Percentiles rank a stretch among this genome's conserved stretches.
Evolutionary conservation across 805 yeast species (phyloP).

Genomic region (Candida multigemmis): DNA sequence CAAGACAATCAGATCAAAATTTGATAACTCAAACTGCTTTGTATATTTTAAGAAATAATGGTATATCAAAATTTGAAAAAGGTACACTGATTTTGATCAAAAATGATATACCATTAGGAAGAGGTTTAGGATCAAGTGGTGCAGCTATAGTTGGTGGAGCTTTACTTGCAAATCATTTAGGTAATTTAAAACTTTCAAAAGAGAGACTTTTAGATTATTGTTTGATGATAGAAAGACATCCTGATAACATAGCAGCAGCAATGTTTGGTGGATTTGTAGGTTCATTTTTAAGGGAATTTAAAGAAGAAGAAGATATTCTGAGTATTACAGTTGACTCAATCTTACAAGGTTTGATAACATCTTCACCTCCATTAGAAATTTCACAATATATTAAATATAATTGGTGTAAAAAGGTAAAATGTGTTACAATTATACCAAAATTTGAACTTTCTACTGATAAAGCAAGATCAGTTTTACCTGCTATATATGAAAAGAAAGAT

Average conservation of each 20-base stretch:
- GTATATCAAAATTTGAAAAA: constrained; percentile 63
- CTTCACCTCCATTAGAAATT: constrained; percentile 67
- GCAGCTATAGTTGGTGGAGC: constrained; percentile 99
- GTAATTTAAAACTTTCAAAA: constrained; percentile 61
- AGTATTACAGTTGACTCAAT: constrained; percentile 74
- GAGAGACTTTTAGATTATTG: constrained; percentile 88
- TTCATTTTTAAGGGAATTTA: constrained; percentile 76
- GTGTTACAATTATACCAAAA: constrained; percentile 86
- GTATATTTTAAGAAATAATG: constrained; percentile 81
- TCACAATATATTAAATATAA: constrained; percentile 84
- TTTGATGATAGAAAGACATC: constrained; percentile 95
- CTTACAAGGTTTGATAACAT: constrained; percentile 56
- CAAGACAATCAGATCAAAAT: constrained; percentile 68
- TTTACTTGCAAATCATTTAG: constrained; percentile 79
- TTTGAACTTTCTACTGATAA: constrained; percentile 92
- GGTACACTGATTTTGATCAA: constrained; percentile 76
- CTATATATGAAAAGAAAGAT: constrained; percentile 67
- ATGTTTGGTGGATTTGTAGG: constrained; percentile 99
- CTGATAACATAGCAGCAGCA: constrained; percentile 97
- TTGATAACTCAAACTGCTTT: constrained; percentile 89
- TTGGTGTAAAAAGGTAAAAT: constrained; percentile 76
- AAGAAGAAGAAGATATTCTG: constrained; percentile 64
- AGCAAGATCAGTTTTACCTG: constrained; percentile 84
- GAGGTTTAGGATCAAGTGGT: constrained; percentile 96
- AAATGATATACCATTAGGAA: constrained; percentile 92